These are phyloP conservation scores for Peterozyma xylosa DNA, from an alignment of 805 yeast species.

Conservation along the genomic window DNA sequence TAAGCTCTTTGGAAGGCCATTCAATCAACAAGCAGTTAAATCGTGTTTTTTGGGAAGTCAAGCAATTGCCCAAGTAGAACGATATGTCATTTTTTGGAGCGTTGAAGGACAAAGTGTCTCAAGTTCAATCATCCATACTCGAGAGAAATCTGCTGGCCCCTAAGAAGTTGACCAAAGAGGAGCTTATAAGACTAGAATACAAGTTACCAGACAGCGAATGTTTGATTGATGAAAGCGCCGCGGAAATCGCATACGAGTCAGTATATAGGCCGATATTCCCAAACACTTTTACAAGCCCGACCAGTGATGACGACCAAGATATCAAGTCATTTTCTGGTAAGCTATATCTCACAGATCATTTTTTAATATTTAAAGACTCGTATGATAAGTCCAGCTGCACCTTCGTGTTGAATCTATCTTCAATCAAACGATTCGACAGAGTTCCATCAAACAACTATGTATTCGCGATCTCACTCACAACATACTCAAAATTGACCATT, in stretches of 20 bases:
- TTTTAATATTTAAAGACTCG: constrained; percentile 64
- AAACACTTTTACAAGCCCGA: neutral
- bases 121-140: constrained; percentile 27
- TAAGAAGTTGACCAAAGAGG: constrained; percentile 54
- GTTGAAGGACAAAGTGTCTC: constrained; percentile 30
- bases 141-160: constrained; percentile 26
- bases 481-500: constrained; percentile 58
- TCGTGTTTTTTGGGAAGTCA: no score
- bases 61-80: neutral
- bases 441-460: constrained; percentile 69
- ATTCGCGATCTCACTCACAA: constrained; percentile 66
- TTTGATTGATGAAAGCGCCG: constrained; percentile 58
- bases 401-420: constrained; percentile 64
- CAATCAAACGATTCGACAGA: constrained; percentile 80
- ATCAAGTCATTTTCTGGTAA: constrained; percentile 43
- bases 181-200: constrained; percentile 59
- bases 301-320: constrained; percentile 2
- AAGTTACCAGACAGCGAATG: constrained; percentile 66
- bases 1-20: no score
- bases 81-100: constrained; percentile 8
- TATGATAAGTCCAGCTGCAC: constrained; percentile 63
- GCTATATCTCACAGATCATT: constrained; percentile 69
- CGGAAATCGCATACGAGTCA: constrained; percentile 41
- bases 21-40: no score
- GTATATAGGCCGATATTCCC: constrained; percentile 6